Evolutionary conservation across 352 stramenopile species (phyloP).

Genomic region (Phytophthora colocasiae): DNA sequence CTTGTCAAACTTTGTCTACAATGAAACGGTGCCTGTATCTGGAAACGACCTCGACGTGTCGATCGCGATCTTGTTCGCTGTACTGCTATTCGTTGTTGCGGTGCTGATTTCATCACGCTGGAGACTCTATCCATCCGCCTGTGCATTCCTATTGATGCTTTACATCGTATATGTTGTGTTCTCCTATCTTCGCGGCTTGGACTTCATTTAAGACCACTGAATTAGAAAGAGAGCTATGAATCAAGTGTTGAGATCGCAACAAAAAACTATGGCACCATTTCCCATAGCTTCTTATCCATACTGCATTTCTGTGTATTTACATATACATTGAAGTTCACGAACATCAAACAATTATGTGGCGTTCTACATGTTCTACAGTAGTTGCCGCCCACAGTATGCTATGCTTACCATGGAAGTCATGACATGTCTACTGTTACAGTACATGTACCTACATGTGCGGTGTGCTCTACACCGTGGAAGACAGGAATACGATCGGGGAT

Average conservation of each 20-base stretch:
- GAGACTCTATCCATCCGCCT: slow-evolving; percentile 53
- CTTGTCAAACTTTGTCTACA: slow-evolving; percentile 79
- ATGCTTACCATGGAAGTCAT: too few species aligned
- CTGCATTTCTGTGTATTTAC: too few species aligned
- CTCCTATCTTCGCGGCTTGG: slow-evolving; percentile 62
- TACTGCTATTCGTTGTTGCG: slow-evolving; percentile 61
- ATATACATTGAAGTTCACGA: too few species aligned
- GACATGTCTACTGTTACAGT: slow-evolving; percentile 2
- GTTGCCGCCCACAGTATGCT: too few species aligned
- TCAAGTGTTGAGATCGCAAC: too few species aligned
- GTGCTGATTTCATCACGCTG: slow-evolving; percentile 62
- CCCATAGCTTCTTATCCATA: too few species aligned
- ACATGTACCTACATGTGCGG: too few species aligned
- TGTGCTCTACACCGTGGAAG: too few species aligned
- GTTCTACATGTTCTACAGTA: too few species aligned
- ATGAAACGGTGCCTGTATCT: slow-evolving; percentile 53
- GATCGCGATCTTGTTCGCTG: slow-evolving; percentile 71
- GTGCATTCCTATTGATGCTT: slow-evolving; percentile 49
- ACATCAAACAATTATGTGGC: too few species aligned
- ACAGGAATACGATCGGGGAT: slow-evolving; percentile 9
- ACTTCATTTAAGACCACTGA: slow-evolving; percentile 39
- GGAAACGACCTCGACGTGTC: slow-evolving; percentile 64
- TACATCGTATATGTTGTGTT: slow-evolving; percentile 69
- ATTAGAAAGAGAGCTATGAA: too few species aligned
- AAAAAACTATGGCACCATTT: too few species aligned